Evolutionary conservation across 1,139 yeast genomes (phyloP), one percentile per base, ranked within the genome.

Genomic region (Lodderomyces beijingensis): DNA sequence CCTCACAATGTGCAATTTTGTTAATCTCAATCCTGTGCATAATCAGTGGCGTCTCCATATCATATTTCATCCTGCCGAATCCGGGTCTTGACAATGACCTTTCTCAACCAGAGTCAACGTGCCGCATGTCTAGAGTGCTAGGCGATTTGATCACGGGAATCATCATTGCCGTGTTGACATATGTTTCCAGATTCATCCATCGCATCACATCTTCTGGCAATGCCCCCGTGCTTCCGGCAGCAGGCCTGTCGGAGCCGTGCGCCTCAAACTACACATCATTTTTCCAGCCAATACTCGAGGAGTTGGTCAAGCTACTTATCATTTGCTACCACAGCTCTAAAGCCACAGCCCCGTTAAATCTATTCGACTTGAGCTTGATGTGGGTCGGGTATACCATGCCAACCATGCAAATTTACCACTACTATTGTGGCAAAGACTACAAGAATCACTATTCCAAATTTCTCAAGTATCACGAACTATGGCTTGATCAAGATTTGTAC

Each of bases 211-310:
- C 23, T 27, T 11, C 19, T 6, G 16, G 17, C 3, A 15, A 14
- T 12, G 3, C 6, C 11, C 10, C 10, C 10, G 7, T 19, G 7
- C 9, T 23, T 6, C 12, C 25, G n/a, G 7, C 14, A 12, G 11
- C 25, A 7, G 14, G 11, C 11, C 14, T 10, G 11, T 4, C 29
- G n/a, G 17, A 9, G 10, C 16, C 20, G n/a, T 6, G 5, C 5
- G 10, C 17, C 14, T 27, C 31, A 12, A 22, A 16, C 19, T 41
- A 37, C 28, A 35, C 28, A n/a, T 27, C 38, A 9, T 38, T 40
- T 24, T 30, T 33, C 13, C 37, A 31, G 26, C 44, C 45, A 5
- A 30, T 42, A 3, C 15, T 38, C 10, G 36, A 39, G 24, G 43
- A 40, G 27, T 10, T 21, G 13, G 13, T 33, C 2, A 39, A 40